Evolutionary conservation across 148 eudicot species (phyloP).

Genomic region (Rhododendron ovatum): DNA sequence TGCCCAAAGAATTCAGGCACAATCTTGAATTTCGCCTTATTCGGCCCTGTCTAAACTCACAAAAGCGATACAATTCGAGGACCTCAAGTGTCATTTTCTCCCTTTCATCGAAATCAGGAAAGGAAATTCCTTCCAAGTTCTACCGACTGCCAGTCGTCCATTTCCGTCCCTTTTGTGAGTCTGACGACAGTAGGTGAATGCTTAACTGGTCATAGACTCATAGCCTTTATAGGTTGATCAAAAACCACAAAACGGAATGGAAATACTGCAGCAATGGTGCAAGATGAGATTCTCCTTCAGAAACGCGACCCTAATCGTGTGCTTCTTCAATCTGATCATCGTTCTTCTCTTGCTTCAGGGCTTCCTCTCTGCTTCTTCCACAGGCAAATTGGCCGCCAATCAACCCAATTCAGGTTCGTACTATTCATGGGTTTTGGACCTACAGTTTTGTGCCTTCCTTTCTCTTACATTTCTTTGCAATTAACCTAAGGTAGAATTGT

Average conservation of each 20-base stretch:
- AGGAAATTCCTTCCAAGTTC: neutral
- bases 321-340: slow-evolving; percentile 59
- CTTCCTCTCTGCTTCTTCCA: slow-evolving; percentile 47
- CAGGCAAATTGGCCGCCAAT: slow-evolving; percentile 23
- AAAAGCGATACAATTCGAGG: neutral
- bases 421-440: neutral
- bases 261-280: slow-evolving; percentile 34
- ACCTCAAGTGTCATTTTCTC: neutral
- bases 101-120: neutral
- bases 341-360: slow-evolving; percentile 55
- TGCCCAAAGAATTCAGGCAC: too few relatives aligned
- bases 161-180: neutral
- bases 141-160: neutral
- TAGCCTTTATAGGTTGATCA: neutral
- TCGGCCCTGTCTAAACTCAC: neutral
- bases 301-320: slow-evolving; percentile 64
- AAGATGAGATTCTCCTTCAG: slow-evolving; percentile 52
- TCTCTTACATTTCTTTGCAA: neutral
- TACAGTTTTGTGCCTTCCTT: neutral
- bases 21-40: too few relatives aligned
- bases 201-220: neutral
- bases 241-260: slow-evolving; percentile 10
- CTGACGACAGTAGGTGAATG: neutral
- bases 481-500: neutral
- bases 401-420: slow-evolving; percentile 36